phyloP scores from a whole-genome alignment of 2,329 filamentous ascomycete species.

The Hypoxylon rubiginosum region DNA sequence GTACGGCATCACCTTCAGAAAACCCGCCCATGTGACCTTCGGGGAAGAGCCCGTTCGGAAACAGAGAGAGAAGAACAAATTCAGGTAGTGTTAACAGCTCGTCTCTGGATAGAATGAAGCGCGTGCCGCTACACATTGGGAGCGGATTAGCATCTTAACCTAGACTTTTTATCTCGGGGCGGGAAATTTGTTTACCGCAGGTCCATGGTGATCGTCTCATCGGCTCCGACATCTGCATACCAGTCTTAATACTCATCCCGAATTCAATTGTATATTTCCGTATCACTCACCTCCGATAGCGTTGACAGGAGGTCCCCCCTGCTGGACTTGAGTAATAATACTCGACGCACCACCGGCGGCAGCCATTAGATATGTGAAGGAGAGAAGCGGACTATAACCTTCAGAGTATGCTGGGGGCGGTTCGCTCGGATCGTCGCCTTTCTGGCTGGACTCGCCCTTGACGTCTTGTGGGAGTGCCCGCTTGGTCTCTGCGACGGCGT shows the following conservation, averaged over 20 bases:
- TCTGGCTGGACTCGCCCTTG: conserved; percentile 78
- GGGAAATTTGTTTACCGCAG: conserved; percentile 75
- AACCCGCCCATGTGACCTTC: conserved; percentile 96
- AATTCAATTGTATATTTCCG: neutral
- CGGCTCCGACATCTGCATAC: conserved; percentile 78
- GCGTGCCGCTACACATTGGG: conserved; percentile 76
- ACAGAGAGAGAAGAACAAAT: conserved; percentile 96
- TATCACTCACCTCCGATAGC: conserved; percentile 80
- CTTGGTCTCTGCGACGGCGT: conserved; percentile 81
- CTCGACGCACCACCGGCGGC: conserved; percentile 96
- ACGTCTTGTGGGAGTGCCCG: conserved; percentile 84
- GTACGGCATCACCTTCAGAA: conserved; percentile 92
- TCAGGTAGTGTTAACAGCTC: conserved; percentile 95
- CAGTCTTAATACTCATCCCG: conserved; percentile 20
- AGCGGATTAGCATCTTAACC: conserved; percentile 39
- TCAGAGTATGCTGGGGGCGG: conserved; percentile 97
- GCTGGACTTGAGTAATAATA: conserved; percentile 99
- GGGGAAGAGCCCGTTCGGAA: conserved; percentile 97
- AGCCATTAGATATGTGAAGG: conserved; percentile 98
- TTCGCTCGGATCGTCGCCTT: conserved; percentile 82
- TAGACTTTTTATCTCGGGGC: conserved; percentile 3
- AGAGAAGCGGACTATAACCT: conserved; percentile 90
- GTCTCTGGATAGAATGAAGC: conserved; percentile 93
- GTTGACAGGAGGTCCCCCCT: conserved; percentile 90
- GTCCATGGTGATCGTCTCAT: conserved; percentile 96